These are phyloP conservation scores for Colletotrichum tamarilloi DNA, from an alignment of 2,329 filamentous ascomycete genomes.

Conservation along the genomic window DNA sequence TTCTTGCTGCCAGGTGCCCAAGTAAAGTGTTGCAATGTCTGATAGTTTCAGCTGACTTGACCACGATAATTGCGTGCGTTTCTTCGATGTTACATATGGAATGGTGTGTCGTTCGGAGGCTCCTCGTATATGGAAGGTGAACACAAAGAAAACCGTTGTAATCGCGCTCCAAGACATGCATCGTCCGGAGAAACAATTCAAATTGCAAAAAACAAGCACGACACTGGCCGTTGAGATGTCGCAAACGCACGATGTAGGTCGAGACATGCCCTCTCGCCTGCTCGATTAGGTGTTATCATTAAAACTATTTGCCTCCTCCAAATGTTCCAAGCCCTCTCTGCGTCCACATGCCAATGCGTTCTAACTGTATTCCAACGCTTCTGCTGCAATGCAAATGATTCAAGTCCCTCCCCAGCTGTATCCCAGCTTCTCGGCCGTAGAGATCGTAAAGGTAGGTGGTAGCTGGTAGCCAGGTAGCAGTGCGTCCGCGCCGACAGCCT, in stretches of 20 bases:
- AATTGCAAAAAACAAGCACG: conserved; percentile 6
- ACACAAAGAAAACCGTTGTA: conserved; percentile 1
- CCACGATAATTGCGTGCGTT: not conserved
- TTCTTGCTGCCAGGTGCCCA: not conserved
- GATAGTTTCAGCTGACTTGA: not conserved
- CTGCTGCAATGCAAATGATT: conserved; percentile 9
- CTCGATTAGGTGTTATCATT: conserved; percentile 31
- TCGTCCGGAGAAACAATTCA: not conserved
- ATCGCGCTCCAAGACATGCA: conserved; percentile 13
- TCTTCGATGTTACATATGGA: not conserved
- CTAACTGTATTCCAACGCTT: not conserved
- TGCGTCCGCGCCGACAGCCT: conserved; percentile 1
- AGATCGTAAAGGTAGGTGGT: conserved; percentile 4
- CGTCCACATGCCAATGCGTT: not conserved
- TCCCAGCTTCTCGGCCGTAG: conserved; percentile 24
- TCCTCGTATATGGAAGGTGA: conserved; percentile 15
- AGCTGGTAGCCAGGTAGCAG: not conserved
- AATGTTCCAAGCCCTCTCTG: too few species aligned
- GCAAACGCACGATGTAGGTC: conserved; percentile 12
- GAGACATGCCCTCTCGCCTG: conserved; percentile 18
- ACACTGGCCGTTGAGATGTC: conserved; percentile 28
- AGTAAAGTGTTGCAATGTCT: not conserved
- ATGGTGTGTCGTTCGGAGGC: not conserved
- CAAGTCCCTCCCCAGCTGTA: not conserved
- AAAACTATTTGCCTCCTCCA: not conserved